A percentile compares a stretch with the other conserved stretches of the same genome.
Evolutionary conservation across 2,329 filamentous ascomycete genomes (phyloP).

Genomic region (Verticillium nonalfalfae): DNA sequence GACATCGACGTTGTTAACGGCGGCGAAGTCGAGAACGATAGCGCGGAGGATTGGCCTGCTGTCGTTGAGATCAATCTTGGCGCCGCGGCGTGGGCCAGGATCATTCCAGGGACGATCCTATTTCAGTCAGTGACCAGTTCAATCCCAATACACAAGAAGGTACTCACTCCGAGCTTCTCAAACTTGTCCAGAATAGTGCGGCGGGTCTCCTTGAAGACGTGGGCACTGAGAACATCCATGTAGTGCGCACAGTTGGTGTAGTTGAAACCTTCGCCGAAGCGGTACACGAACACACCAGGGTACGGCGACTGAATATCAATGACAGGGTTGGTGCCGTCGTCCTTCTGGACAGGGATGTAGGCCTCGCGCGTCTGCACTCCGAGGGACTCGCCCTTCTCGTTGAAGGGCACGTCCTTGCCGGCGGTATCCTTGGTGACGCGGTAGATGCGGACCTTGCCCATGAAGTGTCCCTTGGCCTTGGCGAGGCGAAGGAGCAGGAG

Average conservation of each 20-base stretch:
- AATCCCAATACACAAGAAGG: no score
- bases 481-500: conserved; percentile 39
- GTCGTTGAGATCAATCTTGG: conserved; percentile 21
- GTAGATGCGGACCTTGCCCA: conserved; percentile 28
- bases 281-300: conserved; percentile 46
- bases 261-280: conserved; percentile 44
- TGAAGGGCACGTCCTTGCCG: conserved; percentile 10
- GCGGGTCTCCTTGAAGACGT: conserved; percentile 32
- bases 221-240: conserved; percentile 30
- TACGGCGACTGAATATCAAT: conserved; percentile 34
- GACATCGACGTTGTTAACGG: conserved; percentile 51
- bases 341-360: conserved; percentile 33
- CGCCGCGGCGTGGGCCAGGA: conserved; percentile 31
- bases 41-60: conserved; percentile 42
- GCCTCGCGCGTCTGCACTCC: conserved; percentile 19
- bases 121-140: not conserved
- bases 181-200: conserved; percentile 31
- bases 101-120: conserved; percentile 51
- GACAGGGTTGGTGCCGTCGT: conserved; percentile 37
- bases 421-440: conserved; percentile 11
- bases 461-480: conserved; percentile 38
- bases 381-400: conserved; percentile 9
- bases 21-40: conserved; percentile 50
- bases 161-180: conserved; percentile 39
- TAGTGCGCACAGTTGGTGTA: conserved; percentile 45